phyloP scores from a whole-genome alignment of 441 rosid species.

The Populus hybrid region DNA sequence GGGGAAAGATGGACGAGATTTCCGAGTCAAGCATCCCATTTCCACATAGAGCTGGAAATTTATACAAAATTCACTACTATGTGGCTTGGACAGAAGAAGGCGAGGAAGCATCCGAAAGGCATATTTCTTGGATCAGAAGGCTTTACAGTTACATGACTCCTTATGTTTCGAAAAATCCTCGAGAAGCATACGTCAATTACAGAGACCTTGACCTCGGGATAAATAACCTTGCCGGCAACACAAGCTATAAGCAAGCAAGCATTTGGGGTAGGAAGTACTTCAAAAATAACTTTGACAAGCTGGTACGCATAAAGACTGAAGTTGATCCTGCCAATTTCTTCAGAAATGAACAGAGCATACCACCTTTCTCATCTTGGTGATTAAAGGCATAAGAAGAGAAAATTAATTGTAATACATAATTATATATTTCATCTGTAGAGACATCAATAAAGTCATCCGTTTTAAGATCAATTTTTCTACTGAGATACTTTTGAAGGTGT shows the following conservation, averaged over 20 bases:
- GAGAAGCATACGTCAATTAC: slow-evolving; percentile 30
- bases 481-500: no score
- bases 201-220: slow-evolving; percentile 45
- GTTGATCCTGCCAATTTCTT: slow-evolving; percentile 57
- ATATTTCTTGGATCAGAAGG: slow-evolving; percentile 9
- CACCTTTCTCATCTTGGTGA: slow-evolving; percentile 5
- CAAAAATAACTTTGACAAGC: slow-evolving; percentile 41
- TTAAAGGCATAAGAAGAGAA: no score
- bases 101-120: background rate
- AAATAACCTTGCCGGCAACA: slow-evolving; percentile 18
- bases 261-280: slow-evolving; percentile 53
- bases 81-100: slow-evolving; percentile 19
- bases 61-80: slow-evolving; percentile 17
- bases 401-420: no score
- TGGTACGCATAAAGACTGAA: slow-evolving; percentile 45
- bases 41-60: slow-evolving; percentile 40
- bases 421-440: no score
- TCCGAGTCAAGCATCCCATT: slow-evolving; percentile 37
- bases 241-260: slow-evolving; percentile 39
- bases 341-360: slow-evolving; percentile 50
- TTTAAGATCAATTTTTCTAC: no score
- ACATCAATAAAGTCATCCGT: no score
- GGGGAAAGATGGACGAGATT: slow-evolving; percentile 51
- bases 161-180: slow-evolving; percentile 15
- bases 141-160: slow-evolving; percentile 14